These are phyloP conservation scores for Kodamaea plutei DNA, from an alignment of 1,139 yeast species.

Conservation along the genomic window DNA sequence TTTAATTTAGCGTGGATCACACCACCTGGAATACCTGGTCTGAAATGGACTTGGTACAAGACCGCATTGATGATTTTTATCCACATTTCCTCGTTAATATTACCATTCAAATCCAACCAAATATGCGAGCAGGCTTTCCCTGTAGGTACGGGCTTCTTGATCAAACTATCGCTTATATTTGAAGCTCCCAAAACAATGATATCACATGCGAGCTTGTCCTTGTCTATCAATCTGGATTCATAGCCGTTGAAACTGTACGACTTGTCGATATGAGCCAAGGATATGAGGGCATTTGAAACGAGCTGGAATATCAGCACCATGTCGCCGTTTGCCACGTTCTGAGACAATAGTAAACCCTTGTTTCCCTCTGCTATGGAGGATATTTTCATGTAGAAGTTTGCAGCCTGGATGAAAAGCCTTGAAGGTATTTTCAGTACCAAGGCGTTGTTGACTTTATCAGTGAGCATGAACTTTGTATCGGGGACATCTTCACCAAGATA, in stretches of 20 bases:
- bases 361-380: conserved; percentile 32
- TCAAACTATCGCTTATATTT: conserved; percentile 3
- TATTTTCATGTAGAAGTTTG: conserved; percentile 39
- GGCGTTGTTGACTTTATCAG: conserved; percentile 50
- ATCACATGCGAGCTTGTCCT: conserved; percentile 61
- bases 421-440: conserved; percentile 38
- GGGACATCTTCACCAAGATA: conserved; percentile 44
- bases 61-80: conserved; percentile 46
- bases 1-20: conserved; percentile 32
- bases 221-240: conserved; percentile 59
- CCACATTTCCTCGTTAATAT: conserved; percentile 61
- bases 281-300: conserved; percentile 32
- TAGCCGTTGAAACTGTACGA: conserved; percentile 50
- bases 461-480: conserved; percentile 48
- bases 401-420: conserved; percentile 43
- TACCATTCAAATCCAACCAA: conserved; percentile 70
- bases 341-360: conserved; percentile 56
- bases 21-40: conserved; percentile 59
- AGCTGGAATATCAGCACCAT: conserved; percentile 52
- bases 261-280: conserved; percentile 51
- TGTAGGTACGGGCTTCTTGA: conserved; percentile 42
- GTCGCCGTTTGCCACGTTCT: conserved; percentile 54
- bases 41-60: conserved; percentile 48
- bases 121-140: conserved; percentile 62
- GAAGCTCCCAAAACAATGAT: conserved; percentile 31